Conservation (phyloP, 192 early-diverging fungal genomes). For the Backusella tarrabulga region DNA sequence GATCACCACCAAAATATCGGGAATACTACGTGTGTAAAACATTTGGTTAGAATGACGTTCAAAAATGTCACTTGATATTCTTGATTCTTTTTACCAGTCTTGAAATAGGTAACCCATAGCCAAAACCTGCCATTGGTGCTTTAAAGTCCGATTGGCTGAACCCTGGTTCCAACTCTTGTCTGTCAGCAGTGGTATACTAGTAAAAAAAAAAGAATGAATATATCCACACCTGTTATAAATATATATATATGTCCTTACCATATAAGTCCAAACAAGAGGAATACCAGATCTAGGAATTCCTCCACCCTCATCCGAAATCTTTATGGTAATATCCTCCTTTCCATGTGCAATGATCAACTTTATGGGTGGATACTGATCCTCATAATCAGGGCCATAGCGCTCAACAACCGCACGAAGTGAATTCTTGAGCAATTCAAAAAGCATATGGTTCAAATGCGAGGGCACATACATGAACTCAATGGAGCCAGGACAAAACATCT, state of each 20-base stretch:
- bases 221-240: too few relatives aligned
- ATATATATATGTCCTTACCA: constrained; percentile 41
- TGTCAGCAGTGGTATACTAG: neutral
- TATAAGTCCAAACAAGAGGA: constrained; percentile 93
- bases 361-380: constrained; percentile 88
- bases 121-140: constrained; percentile 85
- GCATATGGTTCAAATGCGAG: constrained; percentile 93
- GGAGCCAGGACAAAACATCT: constrained; percentile 68
- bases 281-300: constrained; percentile 89
- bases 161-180: constrained; percentile 51
- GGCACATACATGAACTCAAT: constrained; percentile 97
- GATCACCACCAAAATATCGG: constrained; percentile 95
- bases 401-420: constrained; percentile 94
- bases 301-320: constrained; percentile 94
- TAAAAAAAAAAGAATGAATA: too few relatives aligned
- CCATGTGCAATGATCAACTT: constrained; percentile 89
- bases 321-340: constrained; percentile 94
- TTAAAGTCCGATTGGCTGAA: constrained; percentile 76
- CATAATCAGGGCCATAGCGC: constrained; percentile 74
- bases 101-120: constrained; percentile 93
- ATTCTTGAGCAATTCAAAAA: constrained; percentile 98
- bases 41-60: neutral
- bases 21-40: constrained; percentile 60
- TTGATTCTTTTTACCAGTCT: constrained; percentile 46
- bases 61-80: neutral